These are phyloP conservation scores for Graphilbum fragrans DNA, from an alignment of 2,329 filamentous ascomycete genomes.

Conservation along the genomic window DNA sequence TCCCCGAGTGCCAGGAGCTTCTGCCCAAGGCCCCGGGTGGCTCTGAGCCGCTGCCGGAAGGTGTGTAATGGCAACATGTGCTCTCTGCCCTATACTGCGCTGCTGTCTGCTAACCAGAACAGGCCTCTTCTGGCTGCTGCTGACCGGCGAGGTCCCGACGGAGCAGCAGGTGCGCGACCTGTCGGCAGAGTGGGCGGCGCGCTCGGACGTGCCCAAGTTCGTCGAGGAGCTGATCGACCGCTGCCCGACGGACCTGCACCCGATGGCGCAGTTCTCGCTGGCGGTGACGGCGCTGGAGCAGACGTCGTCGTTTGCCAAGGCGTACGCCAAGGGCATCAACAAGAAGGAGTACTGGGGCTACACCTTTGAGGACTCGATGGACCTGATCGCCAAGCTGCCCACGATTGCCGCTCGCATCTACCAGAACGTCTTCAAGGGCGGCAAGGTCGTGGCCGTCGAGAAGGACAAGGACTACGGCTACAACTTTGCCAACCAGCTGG, in stretches of 20 bases:
- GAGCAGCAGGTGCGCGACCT: slow-evolving; percentile 98
- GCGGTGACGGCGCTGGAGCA: slow-evolving; percentile 97
- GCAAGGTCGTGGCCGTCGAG: slow-evolving; percentile 90
- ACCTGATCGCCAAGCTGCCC: slow-evolving; percentile 98
- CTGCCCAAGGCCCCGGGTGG: slow-evolving; percentile 95
- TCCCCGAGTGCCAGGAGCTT: slow-evolving; percentile 95
- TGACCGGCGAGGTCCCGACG: slow-evolving; percentile 93
- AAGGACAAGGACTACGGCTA: slow-evolving; percentile 99
- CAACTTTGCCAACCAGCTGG: slow-evolving; percentile 99
- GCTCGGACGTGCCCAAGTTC: slow-evolving; percentile 93
- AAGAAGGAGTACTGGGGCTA: slow-evolving; percentile 99
- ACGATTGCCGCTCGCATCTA: slow-evolving; percentile 98
- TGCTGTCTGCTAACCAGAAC: neutral
- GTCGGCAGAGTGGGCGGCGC: slow-evolving; percentile 96
- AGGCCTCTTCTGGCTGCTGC: slow-evolving; percentile 98
- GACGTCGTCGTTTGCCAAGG: slow-evolving; percentile 94
- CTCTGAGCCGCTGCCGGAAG: slow-evolving; percentile 93
- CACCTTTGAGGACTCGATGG: slow-evolving; percentile 99
- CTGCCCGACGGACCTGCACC: slow-evolving; percentile 97
- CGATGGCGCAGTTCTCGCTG: slow-evolving; percentile 98
- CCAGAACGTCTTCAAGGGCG: slow-evolving; percentile 99
- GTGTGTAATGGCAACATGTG: no score
- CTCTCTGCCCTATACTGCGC: neutral
- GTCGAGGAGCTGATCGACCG: slow-evolving; percentile 99
- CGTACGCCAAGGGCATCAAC: slow-evolving; percentile 97